These are phyloP conservation scores for Caloboletus inedulis DNA, from an alignment of 1,284 basidiomycete genomes.

Conservation along the genomic window DNA sequence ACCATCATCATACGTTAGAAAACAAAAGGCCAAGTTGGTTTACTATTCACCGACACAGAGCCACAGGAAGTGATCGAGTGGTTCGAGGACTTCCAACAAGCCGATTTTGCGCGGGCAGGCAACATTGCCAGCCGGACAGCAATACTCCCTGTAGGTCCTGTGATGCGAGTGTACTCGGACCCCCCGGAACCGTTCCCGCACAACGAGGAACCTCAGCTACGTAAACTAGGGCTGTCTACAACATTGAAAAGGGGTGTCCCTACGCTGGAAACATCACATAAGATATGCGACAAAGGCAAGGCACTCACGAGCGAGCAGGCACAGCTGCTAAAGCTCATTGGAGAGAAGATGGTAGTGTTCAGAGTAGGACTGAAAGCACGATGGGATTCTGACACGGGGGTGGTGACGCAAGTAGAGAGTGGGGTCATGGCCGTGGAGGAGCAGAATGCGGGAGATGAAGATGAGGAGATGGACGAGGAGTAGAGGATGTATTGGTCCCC, in stretches of 20 bases:
- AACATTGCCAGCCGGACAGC: constrained; percentile 77
- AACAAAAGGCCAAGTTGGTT: constrained; percentile 90
- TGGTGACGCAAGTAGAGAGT: constrained; percentile 60
- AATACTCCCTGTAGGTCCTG: constrained; percentile 70
- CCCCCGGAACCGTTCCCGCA: constrained; percentile 89
- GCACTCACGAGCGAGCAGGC: constrained; percentile 81
- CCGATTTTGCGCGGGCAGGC: constrained; percentile 91
- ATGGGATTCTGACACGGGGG: constrained; percentile 73
- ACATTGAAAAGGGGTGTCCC: constrained; percentile 87
- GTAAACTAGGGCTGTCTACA: constrained; percentile 88
- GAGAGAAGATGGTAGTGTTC: constrained; percentile 83
- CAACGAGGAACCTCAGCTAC: constrained; percentile 94
- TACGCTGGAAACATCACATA: constrained; percentile 76
- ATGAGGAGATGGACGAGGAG: constrained; percentile 41
- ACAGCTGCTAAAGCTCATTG: constrained; percentile 84
- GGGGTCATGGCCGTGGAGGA: constrained; percentile 40
- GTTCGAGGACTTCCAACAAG: constrained; percentile 88
- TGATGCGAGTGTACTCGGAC: constrained; percentile 70
- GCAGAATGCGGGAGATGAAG: constrained; percentile 29
- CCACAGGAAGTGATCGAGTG: constrained; percentile 90
- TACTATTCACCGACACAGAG: constrained; percentile 88
- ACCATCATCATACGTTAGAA: constrained; percentile 47
- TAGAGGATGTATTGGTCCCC: constrained; percentile 12
- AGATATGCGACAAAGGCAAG: constrained; percentile 83
- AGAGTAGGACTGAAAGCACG: constrained; percentile 67